Base-by-base conservation (phyloP, 495 filamentous ascomycete genomes). In the Lasiosphaeriaceae sp. region DNA sequence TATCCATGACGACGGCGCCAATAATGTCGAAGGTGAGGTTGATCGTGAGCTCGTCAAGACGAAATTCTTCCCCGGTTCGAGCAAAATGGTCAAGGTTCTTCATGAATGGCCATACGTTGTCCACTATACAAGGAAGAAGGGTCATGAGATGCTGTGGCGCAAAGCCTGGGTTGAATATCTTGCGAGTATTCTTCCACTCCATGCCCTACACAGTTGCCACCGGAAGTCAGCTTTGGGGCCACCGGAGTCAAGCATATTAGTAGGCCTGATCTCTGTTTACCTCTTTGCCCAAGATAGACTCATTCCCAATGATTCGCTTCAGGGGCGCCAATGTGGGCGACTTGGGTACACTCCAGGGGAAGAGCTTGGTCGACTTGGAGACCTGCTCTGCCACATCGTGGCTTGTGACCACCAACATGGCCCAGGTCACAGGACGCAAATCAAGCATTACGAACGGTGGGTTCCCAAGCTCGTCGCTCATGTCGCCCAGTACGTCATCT, bases 341-440 rank as follows among this genome's bases (percentile, higher is more conserved):
- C 56, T 83, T 83, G 3, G 75, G 62, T 9, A 63, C 50, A 49
- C 74, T 76, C 57, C 73, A 78, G 7, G 71, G 73, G 41, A 70
- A 74, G 9, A 24, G 16, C 50, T 72, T 77, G 9, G 74, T 68
- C 0, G 64, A 20, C 14, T 62, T 65, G 0, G 72, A 65, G 3
- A 81, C 57, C 49, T 80, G 75, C 34, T 74, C 70, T 19, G 78
- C 75, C 0, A 79, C 49, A 3, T 75, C 71, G 44, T 82, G 74
- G 60, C 72, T 71, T 24, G 61, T 56, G 22, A 83, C 58, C 9
- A 80, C 46, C 9, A 75, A 49, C 49, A 79, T 59, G 20, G 67
- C 58, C 4, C 50, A 55, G 16, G 43, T 47, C 6, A 69, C 58
- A 2, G 77, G 76, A 9, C 76, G 64, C 11, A 73, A 50, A 47